These are phyloP conservation scores for Chromera velia DNA, from an alignment of 73 alveolate genomes.

Conservation along the genomic window DNA sequence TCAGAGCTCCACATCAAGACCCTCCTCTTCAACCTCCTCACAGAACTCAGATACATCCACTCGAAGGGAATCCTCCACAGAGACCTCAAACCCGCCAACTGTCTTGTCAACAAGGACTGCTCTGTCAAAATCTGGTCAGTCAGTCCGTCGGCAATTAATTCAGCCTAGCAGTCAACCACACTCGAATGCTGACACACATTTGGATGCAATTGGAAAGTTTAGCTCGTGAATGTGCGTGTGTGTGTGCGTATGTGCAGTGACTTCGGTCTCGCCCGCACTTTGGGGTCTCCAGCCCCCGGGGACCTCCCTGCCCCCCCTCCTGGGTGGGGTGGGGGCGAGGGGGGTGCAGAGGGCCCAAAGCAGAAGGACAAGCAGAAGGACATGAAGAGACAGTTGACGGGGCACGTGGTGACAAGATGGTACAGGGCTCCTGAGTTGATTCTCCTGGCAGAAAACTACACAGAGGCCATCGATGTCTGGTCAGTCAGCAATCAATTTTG, in stretches of 20 bases:
- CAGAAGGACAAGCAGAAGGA: slow-evolving; percentile 31
- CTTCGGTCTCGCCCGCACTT: background rate
- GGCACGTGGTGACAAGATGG: slow-evolving; percentile 67
- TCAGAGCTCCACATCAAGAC: slow-evolving; percentile 39
- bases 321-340: background rate
- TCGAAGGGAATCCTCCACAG: no score
- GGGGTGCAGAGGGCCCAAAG: background rate
- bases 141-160: no score
- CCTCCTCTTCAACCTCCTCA: slow-evolving; percentile 34
- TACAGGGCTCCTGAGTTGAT: slow-evolving; percentile 59
- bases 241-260: no score
- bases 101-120: no score
- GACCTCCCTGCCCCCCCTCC: background rate
- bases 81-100: no score
- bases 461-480: slow-evolving; percentile 46
- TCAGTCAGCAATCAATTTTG: no score
- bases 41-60: no score
- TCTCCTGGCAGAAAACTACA: slow-evolving; percentile 48
- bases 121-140: no score
- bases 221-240: no score
- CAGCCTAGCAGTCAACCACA: no score
- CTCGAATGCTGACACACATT: no score
- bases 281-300: background rate
- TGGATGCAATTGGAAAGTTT: no score
- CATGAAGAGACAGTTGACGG: slow-evolving; percentile 49